These are phyloP conservation scores for Xylaria sp. DNA, from an alignment of 2,329 filamentous ascomycete genomes.

Conservation along the genomic window DNA sequence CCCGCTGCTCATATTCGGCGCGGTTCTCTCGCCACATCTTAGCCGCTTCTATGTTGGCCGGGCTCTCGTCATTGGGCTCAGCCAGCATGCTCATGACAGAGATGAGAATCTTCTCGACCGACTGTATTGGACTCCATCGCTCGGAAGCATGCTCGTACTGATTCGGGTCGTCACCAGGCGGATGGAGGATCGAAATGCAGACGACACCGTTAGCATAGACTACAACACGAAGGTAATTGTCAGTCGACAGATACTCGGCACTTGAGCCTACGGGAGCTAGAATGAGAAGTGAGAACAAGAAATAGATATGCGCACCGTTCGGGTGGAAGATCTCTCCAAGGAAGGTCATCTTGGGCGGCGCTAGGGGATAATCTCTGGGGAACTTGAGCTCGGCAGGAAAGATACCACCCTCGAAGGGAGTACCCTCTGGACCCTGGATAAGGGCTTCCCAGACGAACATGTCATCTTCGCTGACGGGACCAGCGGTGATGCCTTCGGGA, in stretches of 20 bases:
- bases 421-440: slow-evolving; percentile 94
- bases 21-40: slow-evolving; percentile 94
- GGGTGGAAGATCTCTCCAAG: slow-evolving; percentile 95
- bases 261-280: neutral
- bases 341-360: slow-evolving; percentile 96
- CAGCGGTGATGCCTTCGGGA: slow-evolving; percentile 97
- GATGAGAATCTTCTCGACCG: slow-evolving; percentile 96
- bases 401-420: slow-evolving; percentile 94
- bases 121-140: slow-evolving; percentile 96
- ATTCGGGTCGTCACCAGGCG: slow-evolving; percentile 96
- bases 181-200: slow-evolving; percentile 98
- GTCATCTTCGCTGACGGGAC: slow-evolving; percentile 93
- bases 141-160: slow-evolving; percentile 97
- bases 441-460: slow-evolving; percentile 96
- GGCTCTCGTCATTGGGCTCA: slow-evolving; percentile 96
- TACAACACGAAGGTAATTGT: slow-evolving; percentile 51
- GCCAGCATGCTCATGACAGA: slow-evolving; percentile 98
- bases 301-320: slow-evolving; percentile 72
- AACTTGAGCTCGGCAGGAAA: slow-evolving; percentile 97
- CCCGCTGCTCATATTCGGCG: slow-evolving; percentile 84
- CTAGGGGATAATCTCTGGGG: slow-evolving; percentile 95
- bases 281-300: neutral
- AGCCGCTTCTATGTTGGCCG: slow-evolving; percentile 94
- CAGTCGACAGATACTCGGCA: slow-evolving; percentile 8
- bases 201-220: slow-evolving; percentile 93